Evolutionary conservation across 768 basidiomycete species (phyloP), one percentile per base, ranked within the genome.

Genomic region (Termitomyces sp.): DNA sequence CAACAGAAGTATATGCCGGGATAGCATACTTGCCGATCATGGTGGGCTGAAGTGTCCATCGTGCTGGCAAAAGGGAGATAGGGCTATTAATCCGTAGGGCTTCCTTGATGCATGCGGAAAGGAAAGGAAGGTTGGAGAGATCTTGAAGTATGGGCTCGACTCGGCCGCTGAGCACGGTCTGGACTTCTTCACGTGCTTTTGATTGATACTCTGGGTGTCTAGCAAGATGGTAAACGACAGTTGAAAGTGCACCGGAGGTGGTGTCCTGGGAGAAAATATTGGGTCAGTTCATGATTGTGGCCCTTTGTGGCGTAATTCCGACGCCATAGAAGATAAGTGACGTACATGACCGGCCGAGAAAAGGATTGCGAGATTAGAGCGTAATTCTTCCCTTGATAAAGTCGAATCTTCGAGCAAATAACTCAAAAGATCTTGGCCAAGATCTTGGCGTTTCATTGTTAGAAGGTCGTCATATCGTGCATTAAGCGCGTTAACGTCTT

Each of bases 311-410:
- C 45, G 42, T n/a, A 27, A 16, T 7, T 10, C n/a, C 29, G 42
- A 15, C 38, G 22, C 27, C 33, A n/a, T 40, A 15, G 15, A 4
- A 13, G 25, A 33, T n/a, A 53, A 29, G 4, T 12, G 25, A 38
- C 68, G 29, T 53, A 75, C 73, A 54, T 76, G 74, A 1, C 75
- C 75, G 7, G 72, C 73, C 22, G 70, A 69, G 60, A 76, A 76
- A 10, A 74, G 59, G 38, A 74, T 65, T 23, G 69, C 63, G 50
- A 75, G 64, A 59, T 76, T 75, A 39, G 70, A 68, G 10, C 68
- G 66, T 29, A 67, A 59, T 41, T 76, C 74, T 56, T 66, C 63
- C 50, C 68, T 64, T 15, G 69, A 58, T 59, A 73, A 61, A 15
- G 62, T 59, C 1, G 65, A 56, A 22, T 73, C 70, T 53, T 71